Evolutionary conservation across 768 basidiomycete genomes (phyloP).

Genomic region (Lentinula raphanica): DNA sequence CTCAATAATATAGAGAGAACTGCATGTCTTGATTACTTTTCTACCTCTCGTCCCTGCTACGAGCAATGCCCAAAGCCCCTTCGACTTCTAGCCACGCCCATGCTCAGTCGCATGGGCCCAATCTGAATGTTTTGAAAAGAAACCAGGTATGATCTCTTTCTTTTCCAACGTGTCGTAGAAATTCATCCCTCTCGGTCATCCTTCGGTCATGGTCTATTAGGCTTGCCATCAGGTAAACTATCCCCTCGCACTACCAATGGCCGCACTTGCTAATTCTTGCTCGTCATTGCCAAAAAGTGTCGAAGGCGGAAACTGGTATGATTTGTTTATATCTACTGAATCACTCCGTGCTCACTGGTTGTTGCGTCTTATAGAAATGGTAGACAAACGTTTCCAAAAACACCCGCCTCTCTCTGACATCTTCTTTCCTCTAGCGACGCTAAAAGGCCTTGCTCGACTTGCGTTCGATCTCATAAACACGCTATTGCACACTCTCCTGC

Average conservation of each 20-base stretch:
- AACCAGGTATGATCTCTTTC: constrained; percentile 37
- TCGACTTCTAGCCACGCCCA: constrained; percentile 20
- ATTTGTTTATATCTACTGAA: constrained; percentile 6
- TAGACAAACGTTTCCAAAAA: constrained; percentile 19
- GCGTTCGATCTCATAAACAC: constrained; percentile 70
- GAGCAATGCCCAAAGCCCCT: constrained; percentile 35
- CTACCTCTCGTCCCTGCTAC: constrained; percentile 1
- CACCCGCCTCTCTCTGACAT: constrained; percentile 4
- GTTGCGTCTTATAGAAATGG: constrained; percentile 49
- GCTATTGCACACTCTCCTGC: constrained; percentile 57
- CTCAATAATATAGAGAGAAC: neutral
- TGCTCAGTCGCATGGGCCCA: constrained; percentile 23
- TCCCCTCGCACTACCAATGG: neutral
- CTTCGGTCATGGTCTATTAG: constrained; percentile 20
- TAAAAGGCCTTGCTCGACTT: constrained; percentile 72
- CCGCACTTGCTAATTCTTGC: neutral
- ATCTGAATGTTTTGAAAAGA: constrained; percentile 46
- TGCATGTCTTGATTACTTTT: neutral
- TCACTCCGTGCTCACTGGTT: constrained; percentile 11
- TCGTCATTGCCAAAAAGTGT: constrained; percentile 47
- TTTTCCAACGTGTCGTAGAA: neutral
- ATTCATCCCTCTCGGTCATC: constrained; percentile 5
- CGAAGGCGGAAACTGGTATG: constrained; percentile 69
- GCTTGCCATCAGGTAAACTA: constrained; percentile 50
- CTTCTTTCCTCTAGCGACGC: constrained; percentile 48